Conservation (phyloP, 2,329 filamentous ascomycete species). For the Fusarium sp. region DNA sequence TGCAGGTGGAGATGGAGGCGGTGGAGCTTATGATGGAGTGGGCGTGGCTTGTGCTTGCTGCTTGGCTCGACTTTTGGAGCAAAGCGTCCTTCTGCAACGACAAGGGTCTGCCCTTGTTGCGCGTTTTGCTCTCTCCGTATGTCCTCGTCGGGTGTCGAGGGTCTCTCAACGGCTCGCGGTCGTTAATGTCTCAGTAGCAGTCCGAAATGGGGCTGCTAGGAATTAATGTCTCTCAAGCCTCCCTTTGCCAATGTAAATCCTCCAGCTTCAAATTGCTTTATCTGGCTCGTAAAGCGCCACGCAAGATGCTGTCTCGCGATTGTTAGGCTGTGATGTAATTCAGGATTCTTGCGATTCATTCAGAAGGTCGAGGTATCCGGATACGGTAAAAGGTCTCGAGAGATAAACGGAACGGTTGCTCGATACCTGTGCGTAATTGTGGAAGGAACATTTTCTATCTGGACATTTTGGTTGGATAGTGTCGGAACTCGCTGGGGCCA, state of each 20-base stretch:
- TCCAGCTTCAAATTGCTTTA: conserved; percentile 3
- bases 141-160: neutral
- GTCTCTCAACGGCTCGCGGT: conserved; percentile 19
- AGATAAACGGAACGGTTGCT: conserved; percentile 36
- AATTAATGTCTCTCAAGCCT: conserved; percentile 7
- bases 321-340: conserved; percentile 31
- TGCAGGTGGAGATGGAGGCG: conserved; percentile 26
- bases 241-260: conserved; percentile 4
- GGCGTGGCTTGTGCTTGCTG: conserved; percentile 27
- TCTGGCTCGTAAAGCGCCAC: conserved; percentile 6
- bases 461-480: conserved; percentile 38
- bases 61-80: conserved; percentile 17
- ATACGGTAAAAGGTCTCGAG: conserved; percentile 36
- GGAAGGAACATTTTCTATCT: conserved; percentile 38
- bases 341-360: conserved; percentile 23
- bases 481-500: conserved; percentile 18
- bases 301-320: conserved; percentile 17
- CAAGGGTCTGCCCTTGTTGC: conserved; percentile 20
- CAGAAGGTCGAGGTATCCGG: conserved; percentile 14
- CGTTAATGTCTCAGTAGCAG: conserved; percentile 30
- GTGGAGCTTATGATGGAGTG: conserved; percentile 38
- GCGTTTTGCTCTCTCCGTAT: conserved; percentile 4
- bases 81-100: conserved; percentile 21
- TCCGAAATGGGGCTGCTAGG: conserved; percentile 4
- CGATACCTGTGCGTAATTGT: conserved; percentile 28